Base-by-base conservation (phyloP, 345 rosid genomes). In the Durio zibethinus region DNA sequence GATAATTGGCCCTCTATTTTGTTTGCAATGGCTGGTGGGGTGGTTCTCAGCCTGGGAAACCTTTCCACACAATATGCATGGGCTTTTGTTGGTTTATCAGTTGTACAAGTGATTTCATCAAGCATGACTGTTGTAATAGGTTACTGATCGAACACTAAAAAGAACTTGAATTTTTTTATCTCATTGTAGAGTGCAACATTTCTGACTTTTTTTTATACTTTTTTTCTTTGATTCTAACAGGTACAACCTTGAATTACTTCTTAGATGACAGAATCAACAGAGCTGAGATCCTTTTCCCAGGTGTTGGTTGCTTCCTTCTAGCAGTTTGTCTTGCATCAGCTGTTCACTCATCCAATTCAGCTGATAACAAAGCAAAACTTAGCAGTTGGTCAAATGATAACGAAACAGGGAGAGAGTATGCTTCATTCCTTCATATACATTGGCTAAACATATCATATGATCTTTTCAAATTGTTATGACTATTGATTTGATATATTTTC, bases 111-210 rank as follows among this genome's bases (percentile, higher is more conserved):
- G 29, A 85, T 94, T 75, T 74, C 89, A 43, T 83, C 90, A 62
- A 92, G 98, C 87, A 89, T 90, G 53, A 91, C 95, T 15, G 97
- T 92, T 42, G 97, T 94, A 66, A 88, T 94, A 87, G 96, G 98
- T 86, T 7, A 27, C 8, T 5, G 0, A 29, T 29, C 31, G 60
- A n/a, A 18, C 75, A 15, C n/a, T 9, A 15, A 25, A 47, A 23
- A 29, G 14, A 75, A 69, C 35, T 70, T 21, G 16, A 25, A 33
- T 50, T 14, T 57, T 43, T 52, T 53, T 35, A 50, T 63, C 7
- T 20, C 23, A 59, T 59, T 76, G 15, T 15, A 56, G 31, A 21
- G 20, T 1, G 38, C 33, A 16, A 47, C 0, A 38, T 67, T 53
- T 63, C 66, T 72, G 80, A 64, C 45, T 52, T 11, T 15, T 20